Evolutionary conservation across 2,329 filamentous ascomycete species (phyloP), one percentile per base, ranked within the genome.

Genomic region (Sporothrix humicola): DNA sequence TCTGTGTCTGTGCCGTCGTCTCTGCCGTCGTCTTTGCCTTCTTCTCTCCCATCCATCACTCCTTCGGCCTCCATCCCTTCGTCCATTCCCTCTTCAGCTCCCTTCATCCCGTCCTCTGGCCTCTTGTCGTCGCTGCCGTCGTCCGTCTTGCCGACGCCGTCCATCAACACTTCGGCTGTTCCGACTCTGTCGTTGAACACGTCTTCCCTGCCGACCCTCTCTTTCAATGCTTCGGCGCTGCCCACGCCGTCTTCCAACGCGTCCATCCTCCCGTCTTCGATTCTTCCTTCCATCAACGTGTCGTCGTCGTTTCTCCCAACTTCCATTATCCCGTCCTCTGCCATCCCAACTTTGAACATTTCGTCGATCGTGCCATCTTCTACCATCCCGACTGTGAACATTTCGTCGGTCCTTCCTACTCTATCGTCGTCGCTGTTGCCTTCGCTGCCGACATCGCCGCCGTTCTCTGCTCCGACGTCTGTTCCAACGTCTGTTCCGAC

Each of bases 81-180:
- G 26, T 61, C 58, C 1, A 15, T 17, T 15, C 26, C 23, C 7
- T 37, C 31, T 37, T 37, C 31, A 7, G 31, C 31, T 8, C 58
- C 58, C 15, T 61, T 61, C 37, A 42, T 61, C 23, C 58, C 58
- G 31, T 61, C 58, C 23, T 61, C 58, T n/a, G 58, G 58, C 10
- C 37, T 61, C 26, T 17, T 61, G 12, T 61, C 61, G 31, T 65
- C 61, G n/a, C 61, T 65, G 37, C 31, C 46, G 17, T 65, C 61
- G 61, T 65, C 61, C 37, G 5, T 17, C 46, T 6, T 12, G 37
- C 17, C 37, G 52, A 20, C 52, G 6, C n/a, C 31, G 4, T 23
- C n/a, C 52, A 20, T 23, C 52, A 20, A 20, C 50, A n/a, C 15
- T 52, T 52, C 48, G 31, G 31, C 31, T 52, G 48, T 52, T 2